These are phyloP conservation scores for Diplodia mutila DNA, from an alignment of 2,329 filamentous ascomycete species.

Conservation along the genomic window DNA sequence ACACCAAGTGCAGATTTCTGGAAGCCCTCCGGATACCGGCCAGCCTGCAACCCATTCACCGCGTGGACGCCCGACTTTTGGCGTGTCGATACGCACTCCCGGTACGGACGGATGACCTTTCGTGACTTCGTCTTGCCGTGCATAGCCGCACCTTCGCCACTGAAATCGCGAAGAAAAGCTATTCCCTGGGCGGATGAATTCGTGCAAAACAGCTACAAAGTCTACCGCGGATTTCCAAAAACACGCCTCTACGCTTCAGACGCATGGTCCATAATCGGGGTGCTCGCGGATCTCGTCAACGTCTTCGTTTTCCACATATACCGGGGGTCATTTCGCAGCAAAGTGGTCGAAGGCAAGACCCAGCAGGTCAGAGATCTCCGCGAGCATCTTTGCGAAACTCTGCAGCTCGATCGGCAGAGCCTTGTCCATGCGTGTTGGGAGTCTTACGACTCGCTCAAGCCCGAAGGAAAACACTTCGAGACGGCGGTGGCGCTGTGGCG, in stretches of 20 bases:
- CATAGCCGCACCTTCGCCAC: background rate
- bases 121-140: background rate
- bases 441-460: background rate
- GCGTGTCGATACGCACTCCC: background rate
- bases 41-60: background rate
- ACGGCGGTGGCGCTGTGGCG: background rate
- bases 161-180: background rate
- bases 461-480: background rate
- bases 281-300: background rate
- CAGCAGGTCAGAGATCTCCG: background rate
- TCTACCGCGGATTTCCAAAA: background rate
- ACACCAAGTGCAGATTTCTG: background rate
- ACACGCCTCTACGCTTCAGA: background rate
- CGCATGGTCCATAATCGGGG: background rate
- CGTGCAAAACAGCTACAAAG: background rate
- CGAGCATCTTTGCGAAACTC: background rate
- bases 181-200: background rate
- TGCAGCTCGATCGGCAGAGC: background rate
- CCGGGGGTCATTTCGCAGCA: background rate
- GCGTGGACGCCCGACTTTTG: background rate
- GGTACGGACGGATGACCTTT: background rate
- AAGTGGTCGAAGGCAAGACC: background rate
- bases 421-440: background rate
- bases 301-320: background rate
- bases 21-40: background rate